Evolutionary conservation across 495 filamentous ascomycete genomes (phyloP).

Genomic region (Chaetomidium leptoderma): DNA sequence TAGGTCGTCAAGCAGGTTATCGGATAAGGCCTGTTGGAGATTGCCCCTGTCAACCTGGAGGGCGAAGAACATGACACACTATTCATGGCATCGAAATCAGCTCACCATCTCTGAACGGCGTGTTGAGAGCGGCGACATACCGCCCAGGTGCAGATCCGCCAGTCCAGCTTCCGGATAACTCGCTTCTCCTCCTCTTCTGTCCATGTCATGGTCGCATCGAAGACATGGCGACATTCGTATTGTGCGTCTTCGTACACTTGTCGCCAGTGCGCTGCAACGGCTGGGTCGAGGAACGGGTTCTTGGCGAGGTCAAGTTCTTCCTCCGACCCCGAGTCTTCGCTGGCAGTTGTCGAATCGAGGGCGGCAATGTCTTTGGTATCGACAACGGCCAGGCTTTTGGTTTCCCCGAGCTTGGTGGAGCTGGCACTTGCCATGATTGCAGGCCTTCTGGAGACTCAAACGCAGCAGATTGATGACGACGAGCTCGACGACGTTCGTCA

Average conservation of each 20-base stretch:
- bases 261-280: slow-evolving; percentile 45
- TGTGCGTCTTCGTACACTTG: slow-evolving; percentile 46
- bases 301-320: slow-evolving; percentile 10
- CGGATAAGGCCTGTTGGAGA: slow-evolving; percentile 51
- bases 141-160: slow-evolving; percentile 48
- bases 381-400: neutral
- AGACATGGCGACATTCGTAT: slow-evolving; percentile 50
- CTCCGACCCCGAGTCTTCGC: slow-evolving; percentile 4
- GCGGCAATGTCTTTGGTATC: slow-evolving; percentile 5
- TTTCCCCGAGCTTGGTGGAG: neutral
- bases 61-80: slow-evolving; percentile 51
- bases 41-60: slow-evolving; percentile 58
- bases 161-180: slow-evolving; percentile 51
- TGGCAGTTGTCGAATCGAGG: neutral
- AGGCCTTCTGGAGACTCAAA: neutral
- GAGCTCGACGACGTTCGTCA: neutral
- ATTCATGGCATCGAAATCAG: neutral
- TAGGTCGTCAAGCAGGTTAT: slow-evolving; percentile 53
- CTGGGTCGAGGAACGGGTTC: slow-evolving; percentile 46
- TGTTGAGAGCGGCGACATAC: slow-evolving; percentile 30
- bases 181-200: slow-evolving; percentile 49
- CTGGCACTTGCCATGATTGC: neutral
- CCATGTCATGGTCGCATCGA: slow-evolving; percentile 52
- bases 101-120: neutral
- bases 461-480: neutral